A percentile compares a stretch with the other conserved stretches of the same genome.
Evolutionary conservation across 805 yeast genomes (phyloP).

Genomic region (Monosporozyma aquatica): DNA sequence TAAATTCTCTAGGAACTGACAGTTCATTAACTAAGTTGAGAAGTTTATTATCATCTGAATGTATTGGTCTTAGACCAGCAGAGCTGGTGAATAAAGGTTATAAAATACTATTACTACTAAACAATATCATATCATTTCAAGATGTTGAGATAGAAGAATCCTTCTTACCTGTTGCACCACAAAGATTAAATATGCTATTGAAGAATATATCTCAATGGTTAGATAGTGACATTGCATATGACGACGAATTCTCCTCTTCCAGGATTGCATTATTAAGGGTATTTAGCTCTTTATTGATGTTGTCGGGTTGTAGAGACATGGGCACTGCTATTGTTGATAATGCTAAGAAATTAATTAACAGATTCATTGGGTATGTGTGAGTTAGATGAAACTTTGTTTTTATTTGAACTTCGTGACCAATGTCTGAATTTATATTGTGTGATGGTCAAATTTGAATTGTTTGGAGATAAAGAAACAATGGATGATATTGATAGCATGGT

Average conservation of each 20-base stretch:
- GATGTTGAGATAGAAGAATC: constrained; percentile 12
- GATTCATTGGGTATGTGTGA: constrained; percentile 26
- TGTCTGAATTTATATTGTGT: constrained; percentile 39
- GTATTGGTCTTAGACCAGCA: constrained; percentile 43
- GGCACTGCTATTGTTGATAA: constrained; percentile 36
- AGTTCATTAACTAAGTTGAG: constrained; percentile 42
- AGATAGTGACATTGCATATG: constrained; percentile 54
- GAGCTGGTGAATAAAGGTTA: constrained; percentile 39
- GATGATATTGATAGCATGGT: constrained; percentile 35
- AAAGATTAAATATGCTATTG: constrained; percentile 55
- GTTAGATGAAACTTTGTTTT: constrained; percentile 29
- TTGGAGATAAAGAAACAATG: constrained; percentile 27
- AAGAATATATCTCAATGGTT: constrained; percentile 48
- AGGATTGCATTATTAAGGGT: constrained; percentile 46
- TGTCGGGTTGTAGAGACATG: constrained; percentile 33
- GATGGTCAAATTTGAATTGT: constrained; percentile 21
- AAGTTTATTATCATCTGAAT: constrained; percentile 54
- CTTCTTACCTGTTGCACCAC: constrained; percentile 46
- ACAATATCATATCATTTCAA: constrained; percentile 29
- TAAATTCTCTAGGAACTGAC: constrained; percentile 30
- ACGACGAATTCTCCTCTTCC: constrained; percentile 40
- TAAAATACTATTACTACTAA: constrained; percentile 40
- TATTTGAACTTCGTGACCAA: constrained; percentile 37
- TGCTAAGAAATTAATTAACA: constrained; percentile 35
- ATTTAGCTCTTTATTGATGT: constrained; percentile 20